These are phyloP conservation scores for Phytophthora foliorum DNA, from an alignment of 352 stramenopile species.

Conservation along the genomic window DNA sequence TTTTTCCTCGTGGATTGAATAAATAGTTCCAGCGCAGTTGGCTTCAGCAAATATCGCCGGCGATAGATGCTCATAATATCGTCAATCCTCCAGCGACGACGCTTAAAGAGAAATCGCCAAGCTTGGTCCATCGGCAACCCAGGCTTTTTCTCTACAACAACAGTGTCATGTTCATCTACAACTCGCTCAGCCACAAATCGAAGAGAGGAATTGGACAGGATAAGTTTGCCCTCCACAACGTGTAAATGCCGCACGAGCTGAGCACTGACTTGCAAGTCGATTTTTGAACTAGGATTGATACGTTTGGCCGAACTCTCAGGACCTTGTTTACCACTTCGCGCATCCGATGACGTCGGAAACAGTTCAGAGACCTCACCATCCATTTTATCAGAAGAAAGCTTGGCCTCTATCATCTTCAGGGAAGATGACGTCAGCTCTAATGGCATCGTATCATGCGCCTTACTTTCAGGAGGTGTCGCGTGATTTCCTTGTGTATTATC, in stretches of 20 bases:
- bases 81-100: constrained; percentile 73
- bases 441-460: constrained; percentile 2
- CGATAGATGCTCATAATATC: constrained; percentile 78
- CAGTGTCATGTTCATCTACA: constrained; percentile 78
- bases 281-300: constrained; percentile 28
- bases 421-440: constrained; percentile 36
- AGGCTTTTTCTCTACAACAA: constrained; percentile 65
- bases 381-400: constrained; percentile 21
- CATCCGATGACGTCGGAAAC: constrained; percentile 28
- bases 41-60: constrained; percentile 84
- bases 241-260: constrained; percentile 84
- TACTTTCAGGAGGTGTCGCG: constrained; percentile 13
- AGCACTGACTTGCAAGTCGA: constrained; percentile 56
- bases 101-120: constrained; percentile 83
- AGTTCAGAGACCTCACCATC: constrained; percentile 21
- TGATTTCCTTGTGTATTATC: constrained; percentile 36
- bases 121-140: constrained; percentile 47
- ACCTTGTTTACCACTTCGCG: constrained; percentile 14
- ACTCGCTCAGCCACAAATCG: constrained; percentile 74
- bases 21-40: constrained; percentile 84
- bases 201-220: constrained; percentile 61
- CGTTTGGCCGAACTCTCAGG: constrained; percentile 21
- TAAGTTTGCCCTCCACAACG: constrained; percentile 70
- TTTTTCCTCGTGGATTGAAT: constrained; percentile 87
- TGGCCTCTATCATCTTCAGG: constrained; percentile 43